A percentile compares a stretch with the other conserved stretches of the same genome.
Evolutionary conservation across 352 stramenopile genomes (phyloP).

Genomic region (Elongisporangium senticosum): DNA sequence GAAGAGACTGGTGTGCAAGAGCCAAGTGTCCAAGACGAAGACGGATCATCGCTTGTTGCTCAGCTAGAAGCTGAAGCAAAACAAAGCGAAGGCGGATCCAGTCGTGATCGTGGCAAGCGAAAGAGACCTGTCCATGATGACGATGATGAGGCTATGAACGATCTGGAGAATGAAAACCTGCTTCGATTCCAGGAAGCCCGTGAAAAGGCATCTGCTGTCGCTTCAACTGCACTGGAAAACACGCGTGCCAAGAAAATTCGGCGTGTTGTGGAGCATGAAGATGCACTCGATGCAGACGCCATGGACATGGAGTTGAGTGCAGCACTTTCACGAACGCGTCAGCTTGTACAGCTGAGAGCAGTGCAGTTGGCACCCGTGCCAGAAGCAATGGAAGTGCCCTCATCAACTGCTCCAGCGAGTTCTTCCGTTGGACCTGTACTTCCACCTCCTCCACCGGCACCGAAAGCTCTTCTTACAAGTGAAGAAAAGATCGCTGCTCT

Average conservation of each 20-base stretch:
- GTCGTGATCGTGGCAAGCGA: slow-evolving; percentile 56
- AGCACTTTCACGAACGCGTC: slow-evolving; percentile 63
- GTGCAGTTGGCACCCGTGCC: slow-evolving; percentile 1
- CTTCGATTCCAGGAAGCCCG: slow-evolving; percentile 68
- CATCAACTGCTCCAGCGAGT: neutral
- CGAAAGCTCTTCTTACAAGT: slow-evolving; percentile 13
- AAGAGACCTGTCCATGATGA: slow-evolving; percentile 23
- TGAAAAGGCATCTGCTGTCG: slow-evolving; percentile 48
- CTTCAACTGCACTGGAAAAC: slow-evolving; percentile 30
- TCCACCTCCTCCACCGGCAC: neutral
- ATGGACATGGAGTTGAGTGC: slow-evolving; percentile 72
- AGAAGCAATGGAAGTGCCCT: slow-evolving; percentile 12
- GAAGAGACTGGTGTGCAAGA: slow-evolving; percentile 32
- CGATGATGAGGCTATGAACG: slow-evolving; percentile 24
- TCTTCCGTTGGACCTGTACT: neutral
- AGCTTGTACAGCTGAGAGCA: slow-evolving; percentile 39
- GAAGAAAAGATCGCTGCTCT: slow-evolving; percentile 64
- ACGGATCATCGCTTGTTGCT: slow-evolving; percentile 35
- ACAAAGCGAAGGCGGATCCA: slow-evolving; percentile 12
- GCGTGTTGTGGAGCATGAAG: slow-evolving; percentile 1
- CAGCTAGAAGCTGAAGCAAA: slow-evolving; percentile 63
- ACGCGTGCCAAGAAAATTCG: neutral
- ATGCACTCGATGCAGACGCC: slow-evolving; percentile 28
- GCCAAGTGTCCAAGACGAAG: slow-evolving; percentile 12
- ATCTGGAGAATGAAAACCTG: slow-evolving; percentile 37